These are phyloP conservation scores for Paxillus involutus DNA, from an alignment of 768 basidiomycete genomes.

Conservation along the genomic window DNA sequence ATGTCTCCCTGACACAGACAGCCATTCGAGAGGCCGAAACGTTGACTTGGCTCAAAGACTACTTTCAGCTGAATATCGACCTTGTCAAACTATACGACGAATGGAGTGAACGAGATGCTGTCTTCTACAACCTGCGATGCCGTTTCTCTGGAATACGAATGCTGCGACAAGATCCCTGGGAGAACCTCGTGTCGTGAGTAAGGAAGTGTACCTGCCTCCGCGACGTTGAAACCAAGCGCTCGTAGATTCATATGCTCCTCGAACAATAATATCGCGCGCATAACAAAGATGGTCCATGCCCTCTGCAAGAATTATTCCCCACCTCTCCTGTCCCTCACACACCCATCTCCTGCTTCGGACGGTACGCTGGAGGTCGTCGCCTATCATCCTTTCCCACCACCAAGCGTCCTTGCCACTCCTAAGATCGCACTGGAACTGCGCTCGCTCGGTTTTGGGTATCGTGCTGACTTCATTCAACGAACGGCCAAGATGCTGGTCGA, in stretches of 20 bases:
- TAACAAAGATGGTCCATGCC: conserved; percentile 88
- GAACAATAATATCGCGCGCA: conserved; percentile 94
- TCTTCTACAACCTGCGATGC: conserved; percentile 64
- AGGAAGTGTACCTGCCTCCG: conserved; percentile 1
- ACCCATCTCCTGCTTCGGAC: conserved; percentile 30
- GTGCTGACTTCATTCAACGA: conserved; percentile 84
- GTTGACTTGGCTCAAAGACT: conserved; percentile 72
- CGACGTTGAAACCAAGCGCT: conserved; percentile 7
- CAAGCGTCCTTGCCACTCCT: conserved; percentile 60
- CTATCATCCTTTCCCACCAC: conserved; percentile 87
- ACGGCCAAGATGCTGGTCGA: conserved; percentile 80
- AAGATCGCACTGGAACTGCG: conserved; percentile 67
- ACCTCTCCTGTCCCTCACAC: conserved; percentile 53
- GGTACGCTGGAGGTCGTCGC: conserved; percentile 29
- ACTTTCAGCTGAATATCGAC: conserved; percentile 86
- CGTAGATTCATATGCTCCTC: conserved; percentile 94
- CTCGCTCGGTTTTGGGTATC: conserved; percentile 90
- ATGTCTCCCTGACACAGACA: conserved; percentile 32
- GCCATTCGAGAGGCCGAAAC: conserved; percentile 59
- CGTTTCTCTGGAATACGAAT: conserved; percentile 84
- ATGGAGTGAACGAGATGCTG: conserved; percentile 73
- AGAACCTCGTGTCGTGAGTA: conserved; percentile 89
- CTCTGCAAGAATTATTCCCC: conserved; percentile 79
- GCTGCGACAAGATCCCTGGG: conserved; percentile 93
- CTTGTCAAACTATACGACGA: conserved; percentile 67